Percentiles rank a stretch among this genome's conserved stretches.
Evolutionary conservation across 2,329 filamentous ascomycete species (phyloP).

Genomic region (Escovopsis sp.): DNA sequence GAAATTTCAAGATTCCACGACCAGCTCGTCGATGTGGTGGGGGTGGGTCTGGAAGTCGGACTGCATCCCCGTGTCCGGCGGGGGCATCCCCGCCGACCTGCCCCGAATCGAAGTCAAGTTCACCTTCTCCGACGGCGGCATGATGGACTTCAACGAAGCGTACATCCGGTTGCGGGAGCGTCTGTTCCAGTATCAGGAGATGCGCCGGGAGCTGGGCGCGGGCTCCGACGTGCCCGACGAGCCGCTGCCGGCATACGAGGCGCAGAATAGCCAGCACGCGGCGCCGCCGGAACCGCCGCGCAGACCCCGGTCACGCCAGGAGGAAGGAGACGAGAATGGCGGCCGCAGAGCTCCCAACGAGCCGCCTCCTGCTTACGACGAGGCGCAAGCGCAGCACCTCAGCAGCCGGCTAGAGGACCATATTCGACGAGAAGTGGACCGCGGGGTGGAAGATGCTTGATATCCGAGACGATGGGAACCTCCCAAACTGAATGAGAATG

Average conservation of each 20-base stretch:
- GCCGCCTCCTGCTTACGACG: slow-evolving; percentile 82
- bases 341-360: slow-evolving; percentile 43
- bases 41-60: slow-evolving; percentile 80
- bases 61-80: slow-evolving; percentile 66
- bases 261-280: slow-evolving; percentile 21
- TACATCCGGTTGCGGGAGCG: slow-evolving; percentile 79
- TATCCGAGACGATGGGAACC: too few species aligned
- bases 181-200: slow-evolving; percentile 63
- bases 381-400: slow-evolving; percentile 62
- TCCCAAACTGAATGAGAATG: slow-evolving; percentile 1
- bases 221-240: slow-evolving; percentile 59
- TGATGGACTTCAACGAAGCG: slow-evolving; percentile 71
- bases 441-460: slow-evolving; percentile 19
- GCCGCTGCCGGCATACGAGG: slow-evolving; percentile 76
- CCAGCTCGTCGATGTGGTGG: slow-evolving; percentile 71
- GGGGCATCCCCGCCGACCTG: slow-evolving; percentile 62
- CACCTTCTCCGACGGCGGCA: slow-evolving; percentile 89
- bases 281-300: slow-evolving; percentile 9
- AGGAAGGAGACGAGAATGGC: too few species aligned
- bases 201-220: slow-evolving; percentile 52
- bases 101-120: slow-evolving; percentile 66
- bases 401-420: slow-evolving; percentile 49
- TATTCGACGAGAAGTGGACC: slow-evolving; percentile 58
- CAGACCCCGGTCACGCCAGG: too few species aligned
- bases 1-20: slow-evolving; percentile 72